Evolutionary conservation across 2,329 filamentous ascomycete species (phyloP).

Genomic region (Penicillium expansum): DNA sequence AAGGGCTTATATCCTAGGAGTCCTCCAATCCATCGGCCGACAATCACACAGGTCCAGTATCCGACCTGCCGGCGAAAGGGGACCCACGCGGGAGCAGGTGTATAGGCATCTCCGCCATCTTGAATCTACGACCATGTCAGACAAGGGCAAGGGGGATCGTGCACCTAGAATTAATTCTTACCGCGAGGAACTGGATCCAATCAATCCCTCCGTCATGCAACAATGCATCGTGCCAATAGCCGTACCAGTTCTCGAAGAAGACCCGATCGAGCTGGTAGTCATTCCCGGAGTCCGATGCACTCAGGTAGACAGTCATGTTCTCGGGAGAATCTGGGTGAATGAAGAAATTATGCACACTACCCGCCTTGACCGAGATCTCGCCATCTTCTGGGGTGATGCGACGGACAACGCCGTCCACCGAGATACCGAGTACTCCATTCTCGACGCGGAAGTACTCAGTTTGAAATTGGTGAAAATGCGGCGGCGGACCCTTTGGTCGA

Average conservation of each 20-base stretch:
- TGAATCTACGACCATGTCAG: conserved; percentile 7
- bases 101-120: conserved; percentile 14
- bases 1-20: conserved; percentile 11
- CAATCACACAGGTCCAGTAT: conserved; percentile 1
- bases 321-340: conserved; percentile 13
- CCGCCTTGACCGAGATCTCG: conserved; percentile 7
- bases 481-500: conserved; percentile 9
- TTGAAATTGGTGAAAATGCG: conserved; percentile 17
- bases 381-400: conserved; percentile 7
- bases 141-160: neutral
- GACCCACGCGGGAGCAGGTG: conserved; percentile 7
- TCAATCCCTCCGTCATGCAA: conserved; percentile 14
- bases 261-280: conserved; percentile 16
- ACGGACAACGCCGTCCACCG: conserved; percentile 5
- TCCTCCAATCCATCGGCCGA: conserved; percentile 14
- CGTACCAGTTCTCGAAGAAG: conserved; percentile 21
- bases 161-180: neutral
- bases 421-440: conserved; percentile 1
- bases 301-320: conserved; percentile 15
- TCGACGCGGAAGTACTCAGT: conserved; percentile 18
- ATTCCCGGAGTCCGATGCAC: conserved; percentile 14
- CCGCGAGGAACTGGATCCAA: conserved; percentile 11
- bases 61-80: conserved; percentile 8
- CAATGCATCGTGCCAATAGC: conserved; percentile 17
- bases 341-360: conserved; percentile 13